Evolutionary conservation across 2,329 filamentous ascomycete genomes (phyloP), one percentile per base, ranked within the genome.

Genomic region (Fusarium annulatum): DNA sequence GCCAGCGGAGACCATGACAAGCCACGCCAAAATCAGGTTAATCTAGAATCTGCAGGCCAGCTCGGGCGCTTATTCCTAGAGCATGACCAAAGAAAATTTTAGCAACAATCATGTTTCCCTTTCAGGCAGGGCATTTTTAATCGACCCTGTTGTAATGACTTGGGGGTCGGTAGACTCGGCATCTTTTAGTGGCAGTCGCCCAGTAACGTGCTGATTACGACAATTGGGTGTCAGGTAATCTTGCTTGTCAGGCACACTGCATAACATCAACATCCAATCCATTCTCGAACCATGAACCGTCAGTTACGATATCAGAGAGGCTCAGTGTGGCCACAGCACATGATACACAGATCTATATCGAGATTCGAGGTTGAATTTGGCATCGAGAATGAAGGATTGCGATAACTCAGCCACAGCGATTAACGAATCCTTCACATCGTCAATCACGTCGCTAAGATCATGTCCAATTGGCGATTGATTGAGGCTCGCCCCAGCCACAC

Each of bases 121-220:
- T 69, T 69, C 46, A 9, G 66, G 67, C 18, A 59, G 45, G 11
- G 52, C 12, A 45, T 33, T 19, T 61, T 65, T 38, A 62, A 63
- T 61, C 56, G 61, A 60, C 69, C 62, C 64, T 64, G 43, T 55
- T 33, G 48, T 53, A 56, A 52, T 51, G 58, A 59, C 48, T 66
- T 65, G 67, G 59, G 19, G 43, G 45, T 69, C 74, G 76, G 74
- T 64, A 70, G 73, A 72, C 67, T 68, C 76, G 76, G 66, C 74
- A 74, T 71, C 53, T 55, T 34, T 39, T 42, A 34, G 58, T 57
- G 60, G 48, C 51, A 62, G 33, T 52, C 64, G 53, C 53, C 55
- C 49, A 38, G 39, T 51, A 70, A 65, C 59, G 41, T 59, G 51
- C 42, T 58, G 49, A 73, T 71, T 71, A 73, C 66, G 70, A 73